Percentiles rank a stretch among this genome's conserved stretches.
Evolutionary conservation across 2,329 filamentous ascomycete species (phyloP).

Genomic region (Fusarium mexicanum): DNA sequence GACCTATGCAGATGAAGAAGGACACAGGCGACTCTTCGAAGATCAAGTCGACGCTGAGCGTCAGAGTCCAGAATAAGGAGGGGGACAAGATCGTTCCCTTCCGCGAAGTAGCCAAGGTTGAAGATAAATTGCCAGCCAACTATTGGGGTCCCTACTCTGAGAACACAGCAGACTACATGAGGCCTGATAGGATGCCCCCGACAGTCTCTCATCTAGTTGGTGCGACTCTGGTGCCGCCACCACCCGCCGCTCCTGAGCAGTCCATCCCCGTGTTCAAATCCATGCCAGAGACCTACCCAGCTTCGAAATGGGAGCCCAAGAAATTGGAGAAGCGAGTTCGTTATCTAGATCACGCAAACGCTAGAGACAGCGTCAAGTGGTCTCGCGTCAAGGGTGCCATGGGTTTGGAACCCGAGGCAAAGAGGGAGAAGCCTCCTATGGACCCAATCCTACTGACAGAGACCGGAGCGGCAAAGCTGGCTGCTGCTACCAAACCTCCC

Average conservation of each 20-base stretch:
- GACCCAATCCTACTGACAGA: neutral
- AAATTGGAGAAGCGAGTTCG: neutral
- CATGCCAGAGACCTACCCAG: neutral
- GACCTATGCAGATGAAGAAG: neutral
- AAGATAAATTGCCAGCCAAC: neutral
- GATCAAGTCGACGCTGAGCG: neutral
- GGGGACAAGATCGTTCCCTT: rapidly evolving
- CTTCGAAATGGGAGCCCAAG: rapidly evolving
- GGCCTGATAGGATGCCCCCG: neutral
- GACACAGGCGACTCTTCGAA: rapidly evolving
- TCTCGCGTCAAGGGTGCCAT: neutral
- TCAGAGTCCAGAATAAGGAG: neutral
- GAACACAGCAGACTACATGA: neutral
- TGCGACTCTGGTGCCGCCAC: neutral
- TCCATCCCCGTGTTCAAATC: neutral
- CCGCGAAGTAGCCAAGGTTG: neutral
- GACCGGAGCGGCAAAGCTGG: neutral
- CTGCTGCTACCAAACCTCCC: neutral
- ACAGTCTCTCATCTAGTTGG: neutral
- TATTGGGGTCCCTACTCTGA: neutral
- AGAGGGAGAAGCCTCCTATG: neutral
- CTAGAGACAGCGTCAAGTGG: neutral
- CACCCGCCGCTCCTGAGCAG: neutral
- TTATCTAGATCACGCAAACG: neutral
- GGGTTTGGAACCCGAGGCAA: rapidly evolving